Percentiles rank a stretch among this genome's conserved stretches.
phyloP scores from a whole-genome alignment of 345 rosid species.

The Populus alba region DNA sequence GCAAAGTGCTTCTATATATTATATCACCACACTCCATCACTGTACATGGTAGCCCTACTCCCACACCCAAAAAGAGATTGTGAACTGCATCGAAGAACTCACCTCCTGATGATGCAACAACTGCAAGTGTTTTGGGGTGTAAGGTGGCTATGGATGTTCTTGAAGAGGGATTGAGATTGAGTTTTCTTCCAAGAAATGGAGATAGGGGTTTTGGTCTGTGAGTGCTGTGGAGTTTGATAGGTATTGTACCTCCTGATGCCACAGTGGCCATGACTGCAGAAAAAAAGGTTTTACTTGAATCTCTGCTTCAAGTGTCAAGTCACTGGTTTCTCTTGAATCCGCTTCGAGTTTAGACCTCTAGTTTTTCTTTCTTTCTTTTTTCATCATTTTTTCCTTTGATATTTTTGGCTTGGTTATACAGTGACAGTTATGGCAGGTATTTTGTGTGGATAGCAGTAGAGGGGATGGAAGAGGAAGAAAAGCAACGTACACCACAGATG shows the following conservation, averaged over 20 bases:
- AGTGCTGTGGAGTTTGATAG: conserved; percentile 36
- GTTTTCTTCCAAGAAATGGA: conserved; percentile 65
- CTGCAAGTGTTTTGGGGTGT: conserved; percentile 26
- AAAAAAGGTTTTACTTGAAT: background rate
- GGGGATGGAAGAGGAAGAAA: conserved; percentile 12
- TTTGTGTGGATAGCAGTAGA: conserved; percentile 28
- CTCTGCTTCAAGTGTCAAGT: background rate
- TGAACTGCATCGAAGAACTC: conserved; percentile 56
- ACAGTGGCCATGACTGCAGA: conserved; percentile 55
- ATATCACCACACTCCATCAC: conserved; percentile 98
- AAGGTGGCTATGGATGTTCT: conserved; percentile 19
- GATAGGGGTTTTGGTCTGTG: conserved; percentile 27
- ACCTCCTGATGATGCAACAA: conserved; percentile 47
- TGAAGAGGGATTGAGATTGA: conserved; percentile 31
- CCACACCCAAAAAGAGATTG: conserved; percentile 84
- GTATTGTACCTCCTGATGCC: conserved; percentile 44
- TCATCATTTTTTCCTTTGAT: background rate
- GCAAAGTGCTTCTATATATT: conserved; percentile 89
- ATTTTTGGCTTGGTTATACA: background rate
- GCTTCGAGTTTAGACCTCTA: conserved; percentile 30
- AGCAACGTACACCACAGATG: conserved; percentile 16
- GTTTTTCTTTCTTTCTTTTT: background rate
- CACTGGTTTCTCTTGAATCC: background rate
- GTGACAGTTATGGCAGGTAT: conserved; percentile 40
- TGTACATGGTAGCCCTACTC: conserved; percentile 93